These are phyloP conservation scores for Beauveria sp. DNA, from an alignment of 2,329 filamentous ascomycete genomes.

Conservation along the genomic window DNA sequence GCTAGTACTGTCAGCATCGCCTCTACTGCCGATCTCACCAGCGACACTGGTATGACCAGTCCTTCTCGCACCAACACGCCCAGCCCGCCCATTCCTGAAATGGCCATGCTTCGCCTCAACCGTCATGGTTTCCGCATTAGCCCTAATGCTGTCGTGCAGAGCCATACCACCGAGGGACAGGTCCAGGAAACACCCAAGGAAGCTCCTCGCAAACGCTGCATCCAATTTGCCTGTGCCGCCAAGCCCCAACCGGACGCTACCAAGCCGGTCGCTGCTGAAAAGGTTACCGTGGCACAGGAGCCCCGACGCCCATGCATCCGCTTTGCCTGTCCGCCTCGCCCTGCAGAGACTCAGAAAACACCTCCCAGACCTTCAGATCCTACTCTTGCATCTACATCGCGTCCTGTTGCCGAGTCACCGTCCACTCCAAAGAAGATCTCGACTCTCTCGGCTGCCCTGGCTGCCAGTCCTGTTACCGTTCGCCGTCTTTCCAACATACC, in stretches of 20 bases:
- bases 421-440: slow-evolving; percentile 26
- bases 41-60: slow-evolving; percentile 84
- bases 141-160: slow-evolving; percentile 19
- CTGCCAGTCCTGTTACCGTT: slow-evolving; percentile 17
- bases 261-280: slow-evolving; percentile 26
- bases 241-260: slow-evolving; percentile 38
- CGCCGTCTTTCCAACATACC: slow-evolving; percentile 18
- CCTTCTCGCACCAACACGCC: slow-evolving; percentile 82
- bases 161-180: slow-evolving; percentile 18
- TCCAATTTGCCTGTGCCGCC: slow-evolving; percentile 80
- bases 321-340: slow-evolving; percentile 62
- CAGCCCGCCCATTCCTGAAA: slow-evolving; percentile 70
- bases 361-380: slow-evolving; percentile 21
- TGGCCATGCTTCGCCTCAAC: slow-evolving; percentile 37
- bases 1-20: slow-evolving; percentile 73
- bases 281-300: slow-evolving; percentile 28
- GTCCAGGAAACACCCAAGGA: slow-evolving; percentile 34
- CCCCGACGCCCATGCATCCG: slow-evolving; percentile 59
- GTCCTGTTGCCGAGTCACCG: background rate
- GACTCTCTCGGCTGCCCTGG: slow-evolving; percentile 15
- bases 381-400: background rate
- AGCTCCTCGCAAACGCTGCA: slow-evolving; percentile 67
- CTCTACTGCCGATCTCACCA: slow-evolving; percentile 88
- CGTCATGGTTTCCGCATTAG: slow-evolving; percentile 21
- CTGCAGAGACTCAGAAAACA: slow-evolving; percentile 33